Base-by-base conservation (phyloP, 805 yeast genomes). In the Grigorovia humatica region DNA sequence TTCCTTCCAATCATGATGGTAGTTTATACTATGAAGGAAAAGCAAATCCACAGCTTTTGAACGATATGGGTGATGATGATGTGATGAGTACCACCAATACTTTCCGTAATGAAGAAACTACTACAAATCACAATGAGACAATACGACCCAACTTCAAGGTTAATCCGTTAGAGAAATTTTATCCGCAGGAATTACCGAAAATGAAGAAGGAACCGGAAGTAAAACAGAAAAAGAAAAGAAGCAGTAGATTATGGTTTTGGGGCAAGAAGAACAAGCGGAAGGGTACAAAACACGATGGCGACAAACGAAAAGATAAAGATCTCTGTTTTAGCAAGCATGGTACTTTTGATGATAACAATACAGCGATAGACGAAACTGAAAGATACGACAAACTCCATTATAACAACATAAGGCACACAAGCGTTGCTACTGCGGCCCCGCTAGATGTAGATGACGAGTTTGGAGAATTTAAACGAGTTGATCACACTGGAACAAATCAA, bases 91-190 rank as follows among this genome's bases (percentile, higher is more conserved):
- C 27, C 27, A 23, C 27, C 27, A 23, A 23, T 6, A 4, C 6
- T 23, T 23, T 6, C 27, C 3, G 27, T 23, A 23, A 23, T 23
- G 6, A 23, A 23, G 27, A 23, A 23, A 23, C 6, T 23, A 23
- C 27, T 23, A 23, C 27, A 23, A 23, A 3, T 23, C 27, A 43
- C 20, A 27, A 32, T 44, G 44, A 41, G 5, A 23, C 47, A 11
- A 44, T 18, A 38, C 12, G 6, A 27, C 18, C 20, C 11, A 35
- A 46, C 9, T 64, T 66, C 49, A 63, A 58, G 51, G 67, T 65
- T 9, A 64, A 65, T 52, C 69, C 70, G 6, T 54, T 66, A 30
- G 60, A 59, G 41, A 50, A 52, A 40, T 65, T 66, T 52, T 63
- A 63, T 15, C 65, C 61, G 2, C 54, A 52, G 15, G 61, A 60